Base-by-base conservation (phyloP, 257 asterid species). In the Plantago elongata region DNA sequence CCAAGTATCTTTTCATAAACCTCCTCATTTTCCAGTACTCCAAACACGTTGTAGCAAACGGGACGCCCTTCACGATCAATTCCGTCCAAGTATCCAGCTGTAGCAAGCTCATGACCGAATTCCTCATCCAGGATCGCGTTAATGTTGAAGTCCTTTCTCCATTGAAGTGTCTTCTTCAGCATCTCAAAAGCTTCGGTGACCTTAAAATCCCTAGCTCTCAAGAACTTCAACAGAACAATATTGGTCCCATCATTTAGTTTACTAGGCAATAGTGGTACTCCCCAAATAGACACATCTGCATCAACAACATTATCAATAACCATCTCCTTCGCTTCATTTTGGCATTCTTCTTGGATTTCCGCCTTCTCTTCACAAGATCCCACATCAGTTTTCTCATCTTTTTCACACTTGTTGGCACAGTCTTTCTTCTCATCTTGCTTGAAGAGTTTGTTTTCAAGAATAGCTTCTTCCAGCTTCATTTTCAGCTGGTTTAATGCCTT, bases 181-280 rank as follows among this genome's bases (percentile, higher is more conserved):
- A 87, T 84, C 54, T 68, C 75, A 51, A 71, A 61, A 9, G 95
- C 90, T 4, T 82, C 86, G 5, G 10, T 34, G 13, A 75, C 78
- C 66, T 74, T 77, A 16, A 74, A 84, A 0, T 84, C 93, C 27
- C 75, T 70, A 0, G 93, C 93, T 29, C 37, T 37, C 13, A 87
- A 65, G 74, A 84, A 87, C 64, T 87, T 87, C 11, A 76, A 3
- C 0, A 87, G 82, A 18, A 87, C 1, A 0, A 68, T 66, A 54
- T 87, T 78, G 0, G 84, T 80, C 43, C 81, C 51, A 1, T 63
- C 17, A 13, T 87, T 77, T 1, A 76, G 80, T 54, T 71, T 72
- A 75, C 93, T 84, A 1, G 93, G 95, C 68, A 78, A 60, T 54
- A 87, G 49, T 0, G 90, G 90, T 13, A 87, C 88, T 0, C 90